phyloP scores from a whole-genome alignment of 2,329 filamentous ascomycete species.

The Lojkania enalia region DNA sequence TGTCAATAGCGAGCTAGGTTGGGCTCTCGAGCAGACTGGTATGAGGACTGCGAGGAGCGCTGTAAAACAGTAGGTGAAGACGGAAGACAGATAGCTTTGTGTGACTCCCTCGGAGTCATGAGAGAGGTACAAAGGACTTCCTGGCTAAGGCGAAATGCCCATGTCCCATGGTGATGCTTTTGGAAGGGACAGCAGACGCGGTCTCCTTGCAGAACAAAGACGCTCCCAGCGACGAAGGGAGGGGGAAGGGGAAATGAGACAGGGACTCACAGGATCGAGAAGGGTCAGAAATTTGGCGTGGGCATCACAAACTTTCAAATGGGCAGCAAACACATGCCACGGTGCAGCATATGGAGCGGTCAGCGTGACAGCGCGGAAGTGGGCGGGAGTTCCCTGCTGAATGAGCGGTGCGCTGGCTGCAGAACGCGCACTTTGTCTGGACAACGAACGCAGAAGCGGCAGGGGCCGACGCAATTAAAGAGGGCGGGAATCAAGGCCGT shows the following conservation, averaged over 20 bases:
- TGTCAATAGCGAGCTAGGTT: slow-evolving; percentile 23
- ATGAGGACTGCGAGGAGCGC: no score
- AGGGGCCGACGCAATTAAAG: slow-evolving; percentile 22
- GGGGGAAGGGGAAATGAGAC: slow-evolving; percentile 39
- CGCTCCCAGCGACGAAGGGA: slow-evolving; percentile 9
- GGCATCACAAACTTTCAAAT: slow-evolving; percentile 30
- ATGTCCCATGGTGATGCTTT: slow-evolving; percentile 36
- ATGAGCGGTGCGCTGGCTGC: slow-evolving; percentile 31
- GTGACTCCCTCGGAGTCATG: slow-evolving; percentile 33
- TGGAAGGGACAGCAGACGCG: slow-evolving; percentile 30
- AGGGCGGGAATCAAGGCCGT: slow-evolving; percentile 25
- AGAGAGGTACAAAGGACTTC: slow-evolving; percentile 40
- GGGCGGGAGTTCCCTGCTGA: slow-evolving; percentile 37
- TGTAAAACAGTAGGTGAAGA: no score
- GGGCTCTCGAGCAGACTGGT: slow-evolving; percentile 13
- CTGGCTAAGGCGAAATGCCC: slow-evolving; percentile 36
- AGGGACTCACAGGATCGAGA: slow-evolving; percentile 38
- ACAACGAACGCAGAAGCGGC: slow-evolving; percentile 24
- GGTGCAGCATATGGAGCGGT: slow-evolving; percentile 32
- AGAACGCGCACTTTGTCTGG: slow-evolving; percentile 22
- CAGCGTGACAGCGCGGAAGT: slow-evolving; percentile 33
- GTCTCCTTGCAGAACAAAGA: slow-evolving; percentile 37
- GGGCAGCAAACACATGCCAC: slow-evolving; percentile 29
- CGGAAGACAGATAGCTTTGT: slow-evolving; percentile 25
- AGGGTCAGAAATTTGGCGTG: slow-evolving; percentile 23